Evolutionary conservation across 768 basidiomycete species (phyloP).

Genomic region (Lentinula lateritia): DNA sequence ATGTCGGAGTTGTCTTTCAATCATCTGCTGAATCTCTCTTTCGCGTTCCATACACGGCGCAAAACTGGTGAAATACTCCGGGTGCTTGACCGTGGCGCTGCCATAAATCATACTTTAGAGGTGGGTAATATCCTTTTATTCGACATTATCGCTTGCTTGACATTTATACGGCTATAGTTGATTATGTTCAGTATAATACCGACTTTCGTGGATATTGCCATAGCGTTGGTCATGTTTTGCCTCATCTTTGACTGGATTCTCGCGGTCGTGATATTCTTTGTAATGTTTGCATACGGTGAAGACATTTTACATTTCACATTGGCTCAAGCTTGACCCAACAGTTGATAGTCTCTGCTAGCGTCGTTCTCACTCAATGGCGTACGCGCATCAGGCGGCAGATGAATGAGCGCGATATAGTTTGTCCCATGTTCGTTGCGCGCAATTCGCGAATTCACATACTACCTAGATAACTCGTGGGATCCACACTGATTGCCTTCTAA

Average conservation of each 20-base stretch:
- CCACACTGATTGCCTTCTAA: conserved; percentile 74
- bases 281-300: conserved; percentile 71
- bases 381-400: conserved; percentile 71
- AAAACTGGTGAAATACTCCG: conserved; percentile 85
- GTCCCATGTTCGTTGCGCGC: conserved; percentile 16
- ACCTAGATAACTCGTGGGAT: conserved; percentile 70
- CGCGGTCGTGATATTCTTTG: conserved; percentile 59
- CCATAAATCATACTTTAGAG: conserved; percentile 79
- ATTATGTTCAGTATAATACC: conserved; percentile 83
- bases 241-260: conserved; percentile 62
- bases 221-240: conserved; percentile 67
- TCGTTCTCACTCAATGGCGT: conserved; percentile 64
- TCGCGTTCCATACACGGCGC: conserved; percentile 75
- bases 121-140: conserved; percentile 22
- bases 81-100: conserved; percentile 78
- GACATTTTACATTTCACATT: conserved; percentile 5
- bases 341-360: conserved; percentile 38
- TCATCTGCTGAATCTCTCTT: conserved; percentile 81
- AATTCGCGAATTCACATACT: background rate
- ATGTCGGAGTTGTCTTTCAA: conserved; percentile 86
- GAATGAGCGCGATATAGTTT: conserved; percentile 76
- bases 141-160: conserved; percentile 1
- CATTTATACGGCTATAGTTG: conserved; percentile 36
- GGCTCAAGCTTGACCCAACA: background rate
- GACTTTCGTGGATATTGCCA: conserved; percentile 71